Evolutionary conservation across 441 rosid genomes (phyloP), one percentile per base, ranked within the genome.

Genomic region (Melastoma candidum): DNA sequence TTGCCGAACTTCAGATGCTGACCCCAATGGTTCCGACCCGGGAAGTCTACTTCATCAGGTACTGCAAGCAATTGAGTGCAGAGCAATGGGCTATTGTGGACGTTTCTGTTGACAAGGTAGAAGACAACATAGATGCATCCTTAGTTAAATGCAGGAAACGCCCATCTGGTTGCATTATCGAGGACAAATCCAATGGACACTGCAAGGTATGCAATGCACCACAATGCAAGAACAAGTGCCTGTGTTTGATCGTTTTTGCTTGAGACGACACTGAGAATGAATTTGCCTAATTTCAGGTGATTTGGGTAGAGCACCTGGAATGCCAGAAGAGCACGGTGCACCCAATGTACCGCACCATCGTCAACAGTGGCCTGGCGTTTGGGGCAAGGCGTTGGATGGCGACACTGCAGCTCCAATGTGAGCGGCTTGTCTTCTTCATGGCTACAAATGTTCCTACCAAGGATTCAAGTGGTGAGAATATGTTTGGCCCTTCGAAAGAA

Each of bases 391-490:
- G 82, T 63, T 92, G 98, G 98, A 69, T 84, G 47, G 74, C 90
- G 53, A 81, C 98, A 1, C 60, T 92, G 70, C 92, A 85, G 70
- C 92, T 74, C 49, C 95, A 92, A 44, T 92, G 98, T n/a, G 98
- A 92, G 57, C 75, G 88, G 61, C 82, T 78, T 10, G 97, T 92
- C 12, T 92, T 92, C 84, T 88, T 79, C 81, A 84, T 92, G 98
- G 98, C 98, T 24, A 92, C 95, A 57, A 88, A 92, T 66, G 97
- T 92, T 63, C 98, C 98, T 8, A 88, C 97, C 39, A 92, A 88
- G 68, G 98, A 92, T 73, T 88, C 98, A 53, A 78, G 77, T 9
- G 98, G 98, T 92, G 57, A 52, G 49, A 32, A 32, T 48, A 25
- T 25, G 43, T 47, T 24, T 14, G 26, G 41, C 7, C 7, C 41